phyloP scores from a whole-genome alignment of 495 filamentous ascomycete genomes.

The Penicillium cataractarum region DNA sequence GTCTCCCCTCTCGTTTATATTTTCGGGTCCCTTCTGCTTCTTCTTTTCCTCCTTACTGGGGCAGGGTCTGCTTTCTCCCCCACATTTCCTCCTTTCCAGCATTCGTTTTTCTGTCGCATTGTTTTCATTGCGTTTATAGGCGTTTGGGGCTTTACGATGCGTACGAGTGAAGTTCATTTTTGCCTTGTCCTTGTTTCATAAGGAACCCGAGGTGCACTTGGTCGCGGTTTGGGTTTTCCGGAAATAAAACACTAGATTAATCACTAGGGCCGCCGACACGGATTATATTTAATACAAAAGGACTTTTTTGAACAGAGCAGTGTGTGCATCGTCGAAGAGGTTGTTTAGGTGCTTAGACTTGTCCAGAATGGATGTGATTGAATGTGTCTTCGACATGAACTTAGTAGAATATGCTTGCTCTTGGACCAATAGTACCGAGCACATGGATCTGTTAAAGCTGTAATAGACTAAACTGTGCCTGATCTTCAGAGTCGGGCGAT shows the following conservation, averaged over 20 bases:
- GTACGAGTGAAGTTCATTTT: constrained; percentile 29
- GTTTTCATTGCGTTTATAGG: constrained; percentile 14
- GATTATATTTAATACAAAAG: constrained; percentile 28
- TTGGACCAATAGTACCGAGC: not conserved
- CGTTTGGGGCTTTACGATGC: constrained; percentile 34
- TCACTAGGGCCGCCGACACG: constrained; percentile 27
- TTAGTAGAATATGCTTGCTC: not conserved
- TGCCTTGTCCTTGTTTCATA: constrained; percentile 33
- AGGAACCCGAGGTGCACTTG: constrained; percentile 23
- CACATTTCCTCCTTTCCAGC: constrained; percentile 14
- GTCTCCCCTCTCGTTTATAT: constrained; percentile 14
- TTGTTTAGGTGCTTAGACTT: not conserved
- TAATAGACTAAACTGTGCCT: not conserved
- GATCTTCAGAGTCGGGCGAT: not conserved
- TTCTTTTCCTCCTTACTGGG: not conserved
- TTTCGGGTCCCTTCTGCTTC: constrained; percentile 15
- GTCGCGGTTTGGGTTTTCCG: constrained; percentile 25
- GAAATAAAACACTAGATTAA: constrained; percentile 39
- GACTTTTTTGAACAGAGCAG: constrained; percentile 5
- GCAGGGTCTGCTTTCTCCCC: constrained; percentile 14
- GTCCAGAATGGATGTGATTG: not conserved
- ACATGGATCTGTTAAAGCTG: not conserved
- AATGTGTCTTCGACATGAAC: not conserved
- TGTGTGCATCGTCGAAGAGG: not conserved
- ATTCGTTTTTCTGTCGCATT: constrained; percentile 12